Conservation (phyloP, 2,329 filamentous ascomycete species). For the Neofusicoccum sp. region DNA sequence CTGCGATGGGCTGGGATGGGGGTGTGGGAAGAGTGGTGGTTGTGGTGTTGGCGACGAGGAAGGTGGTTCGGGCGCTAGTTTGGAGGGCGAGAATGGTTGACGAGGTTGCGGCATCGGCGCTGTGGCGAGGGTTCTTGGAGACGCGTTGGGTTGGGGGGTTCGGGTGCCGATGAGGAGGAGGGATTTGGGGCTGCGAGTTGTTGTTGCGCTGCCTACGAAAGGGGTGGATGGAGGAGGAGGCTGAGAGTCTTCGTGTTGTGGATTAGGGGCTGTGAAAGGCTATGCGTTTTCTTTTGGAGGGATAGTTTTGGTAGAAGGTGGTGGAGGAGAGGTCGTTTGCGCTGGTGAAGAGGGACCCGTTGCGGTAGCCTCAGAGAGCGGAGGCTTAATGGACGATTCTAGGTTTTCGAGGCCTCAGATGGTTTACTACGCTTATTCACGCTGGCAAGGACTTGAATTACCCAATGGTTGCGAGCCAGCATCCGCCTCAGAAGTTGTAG, state of each 20-base stretch:
- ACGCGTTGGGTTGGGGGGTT: background rate
- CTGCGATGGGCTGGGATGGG: no score
- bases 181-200: background rate
- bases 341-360: no score
- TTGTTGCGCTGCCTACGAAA: background rate
- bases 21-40: background rate
- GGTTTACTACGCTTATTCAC: no score
- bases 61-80: background rate
- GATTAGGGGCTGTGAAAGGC: background rate
- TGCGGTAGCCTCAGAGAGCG: no score
- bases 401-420: no score
- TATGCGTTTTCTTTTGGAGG: no score
- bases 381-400: no score
- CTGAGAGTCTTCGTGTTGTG: background rate
- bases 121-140: background rate
- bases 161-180: background rate
- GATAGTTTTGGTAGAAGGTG: no score
- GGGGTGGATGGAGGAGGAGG: background rate
- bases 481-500: no score
- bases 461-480: no score
- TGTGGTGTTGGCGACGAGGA: background rate
- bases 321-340: no score
- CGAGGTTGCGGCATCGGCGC: background rate
- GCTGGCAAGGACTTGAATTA: no score
- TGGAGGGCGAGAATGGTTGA: background rate